Conservation (phyloP, 2,329 filamentous ascomycete genomes). For the Colletotrichum musicola region DNA sequence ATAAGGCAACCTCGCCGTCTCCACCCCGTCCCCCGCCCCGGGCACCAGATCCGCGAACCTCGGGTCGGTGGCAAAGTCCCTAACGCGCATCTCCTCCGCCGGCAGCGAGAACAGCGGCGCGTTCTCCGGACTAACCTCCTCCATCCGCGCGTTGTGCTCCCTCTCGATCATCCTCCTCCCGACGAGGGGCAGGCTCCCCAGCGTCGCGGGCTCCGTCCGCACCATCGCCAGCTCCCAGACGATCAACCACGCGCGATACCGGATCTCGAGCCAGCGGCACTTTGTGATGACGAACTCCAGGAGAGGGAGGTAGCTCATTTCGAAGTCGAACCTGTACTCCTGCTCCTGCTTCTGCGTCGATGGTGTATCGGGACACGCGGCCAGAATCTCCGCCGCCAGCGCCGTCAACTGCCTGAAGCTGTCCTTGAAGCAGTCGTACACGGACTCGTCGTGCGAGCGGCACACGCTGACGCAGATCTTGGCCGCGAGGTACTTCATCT, state of each 20-base stretch:
- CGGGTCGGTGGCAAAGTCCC: constrained; percentile 17
- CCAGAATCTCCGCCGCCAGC: constrained; percentile 12
- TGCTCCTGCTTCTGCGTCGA: background rate
- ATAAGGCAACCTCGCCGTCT: constrained; percentile 8
- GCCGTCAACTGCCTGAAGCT: constrained; percentile 14
- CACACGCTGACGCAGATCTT: constrained; percentile 34
- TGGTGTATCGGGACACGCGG: constrained; percentile 7
- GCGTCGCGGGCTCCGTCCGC: constrained; percentile 5
- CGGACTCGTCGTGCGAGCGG: constrained; percentile 30
- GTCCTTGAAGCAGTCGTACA: constrained; percentile 31
- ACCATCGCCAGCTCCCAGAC: constrained; percentile 16
- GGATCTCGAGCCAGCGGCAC: constrained; percentile 35
- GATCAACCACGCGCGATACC: constrained; percentile 30
- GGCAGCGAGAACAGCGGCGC: constrained; percentile 32
- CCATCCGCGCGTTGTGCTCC: constrained; percentile 32
- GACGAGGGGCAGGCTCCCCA: constrained; percentile 7
- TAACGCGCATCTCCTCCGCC: constrained; percentile 37
- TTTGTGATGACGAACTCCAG: constrained; percentile 35
- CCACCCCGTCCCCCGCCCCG: too few species aligned
- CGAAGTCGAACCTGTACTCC: constrained; percentile 23
- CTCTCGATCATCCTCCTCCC: constrained; percentile 23
- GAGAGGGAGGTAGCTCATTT: constrained; percentile 29
- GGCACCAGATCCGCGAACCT: constrained; percentile 19
- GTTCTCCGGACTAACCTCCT: constrained; percentile 13
- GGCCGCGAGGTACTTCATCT: constrained; percentile 35